phyloP scores from a whole-genome alignment of 2,329 filamentous ascomycete genomes.

The Calonectria honghensis region DNA sequence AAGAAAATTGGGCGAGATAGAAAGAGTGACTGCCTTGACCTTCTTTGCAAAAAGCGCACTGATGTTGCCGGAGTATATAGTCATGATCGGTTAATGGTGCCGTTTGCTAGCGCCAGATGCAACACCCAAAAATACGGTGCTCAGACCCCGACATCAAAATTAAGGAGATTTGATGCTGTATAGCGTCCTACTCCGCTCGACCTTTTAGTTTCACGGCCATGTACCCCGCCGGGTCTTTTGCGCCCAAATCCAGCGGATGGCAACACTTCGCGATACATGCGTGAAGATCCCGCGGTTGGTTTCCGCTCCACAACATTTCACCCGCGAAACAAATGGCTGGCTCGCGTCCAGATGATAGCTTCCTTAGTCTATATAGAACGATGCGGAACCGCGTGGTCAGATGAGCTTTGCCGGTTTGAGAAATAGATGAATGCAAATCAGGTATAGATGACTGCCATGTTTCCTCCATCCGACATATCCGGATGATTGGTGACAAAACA shows the following conservation, averaged over 20 bases:
- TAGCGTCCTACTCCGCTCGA: not conserved
- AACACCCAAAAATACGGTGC: conserved; percentile 11
- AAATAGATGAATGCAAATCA: not conserved
- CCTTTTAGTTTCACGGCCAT: not conserved
- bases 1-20: not conserved
- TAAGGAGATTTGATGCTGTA: conserved; percentile 18
- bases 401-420: not conserved
- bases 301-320: not conserved
- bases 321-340: not conserved
- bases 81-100: conserved; percentile 11
- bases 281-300: not conserved
- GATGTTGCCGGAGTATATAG: not conserved
- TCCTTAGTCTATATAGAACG: not conserved
- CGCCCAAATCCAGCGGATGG: not conserved
- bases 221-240: not conserved
- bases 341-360: not conserved
- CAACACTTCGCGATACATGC: not conserved
- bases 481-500: not conserved
- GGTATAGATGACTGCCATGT: not conserved
- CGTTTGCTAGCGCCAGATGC: not conserved
- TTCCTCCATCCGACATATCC: not conserved
- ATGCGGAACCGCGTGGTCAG: not conserved
- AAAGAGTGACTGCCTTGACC: conserved; percentile 14
- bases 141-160: conserved; percentile 14
- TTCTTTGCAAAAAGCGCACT: not conserved